These are phyloP conservation scores for Fusarium subglutinans DNA, from an alignment of 2,329 filamentous ascomycete genomes.

Conservation along the genomic window DNA sequence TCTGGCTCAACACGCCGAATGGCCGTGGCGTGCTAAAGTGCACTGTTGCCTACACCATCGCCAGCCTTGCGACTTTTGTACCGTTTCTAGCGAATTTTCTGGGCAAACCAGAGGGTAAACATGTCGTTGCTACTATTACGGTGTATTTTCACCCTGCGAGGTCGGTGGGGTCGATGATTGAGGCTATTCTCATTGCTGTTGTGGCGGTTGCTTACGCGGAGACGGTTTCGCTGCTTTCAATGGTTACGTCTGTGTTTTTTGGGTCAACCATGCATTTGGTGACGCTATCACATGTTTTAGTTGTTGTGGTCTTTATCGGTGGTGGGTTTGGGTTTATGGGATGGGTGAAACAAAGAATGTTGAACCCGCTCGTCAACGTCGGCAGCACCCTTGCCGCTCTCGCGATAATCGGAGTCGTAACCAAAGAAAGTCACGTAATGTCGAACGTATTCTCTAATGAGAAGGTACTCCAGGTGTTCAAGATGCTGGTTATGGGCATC, in stretches of 20 bases:
- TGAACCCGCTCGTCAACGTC: slow-evolving; percentile 82
- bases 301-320: slow-evolving; percentile 85
- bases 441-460: slow-evolving; percentile 82
- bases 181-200: slow-evolving; percentile 80
- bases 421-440: slow-evolving; percentile 89
- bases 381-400: slow-evolving; percentile 87
- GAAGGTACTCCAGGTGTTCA: slow-evolving; percentile 83
- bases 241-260: slow-evolving; percentile 85
- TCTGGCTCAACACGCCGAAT: slow-evolving; percentile 68
- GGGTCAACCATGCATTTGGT: slow-evolving; percentile 72
- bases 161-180: slow-evolving; percentile 87
- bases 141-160: slow-evolving; percentile 95
- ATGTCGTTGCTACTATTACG: slow-evolving; percentile 91
- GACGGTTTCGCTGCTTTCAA: slow-evolving; percentile 80
- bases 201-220: slow-evolving; percentile 78
- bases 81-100: slow-evolving; percentile 76
- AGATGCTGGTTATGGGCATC: slow-evolving; percentile 83
- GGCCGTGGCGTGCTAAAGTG: slow-evolving; percentile 89
- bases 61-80: slow-evolving; percentile 86
- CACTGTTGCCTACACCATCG: slow-evolving; percentile 87
- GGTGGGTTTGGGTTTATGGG: slow-evolving; percentile 87
- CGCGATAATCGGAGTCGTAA: slow-evolving; percentile 87
- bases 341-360: slow-evolving; percentile 83
- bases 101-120: slow-evolving; percentile 88
- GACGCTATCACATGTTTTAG: slow-evolving; percentile 77